Percentiles rank a stretch among this genome's conserved stretches.
Evolutionary conservation across 2,329 filamentous ascomycete genomes (phyloP).

Genomic region (Coniella lustricola): DNA sequence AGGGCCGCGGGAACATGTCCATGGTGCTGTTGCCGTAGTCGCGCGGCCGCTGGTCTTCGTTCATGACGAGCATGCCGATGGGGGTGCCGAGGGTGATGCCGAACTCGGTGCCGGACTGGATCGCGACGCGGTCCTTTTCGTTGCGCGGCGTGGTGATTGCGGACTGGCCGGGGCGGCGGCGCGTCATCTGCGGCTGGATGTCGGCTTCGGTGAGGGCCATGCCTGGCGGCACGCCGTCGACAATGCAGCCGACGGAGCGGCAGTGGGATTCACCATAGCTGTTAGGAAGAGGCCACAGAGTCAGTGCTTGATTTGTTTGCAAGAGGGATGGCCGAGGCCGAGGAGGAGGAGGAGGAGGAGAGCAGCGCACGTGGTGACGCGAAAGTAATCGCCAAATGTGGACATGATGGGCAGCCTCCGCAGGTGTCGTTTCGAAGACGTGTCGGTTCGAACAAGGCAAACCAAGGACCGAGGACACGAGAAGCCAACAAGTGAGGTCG

Average conservation of each 20-base stretch:
- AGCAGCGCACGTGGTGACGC: conserved; percentile 66
- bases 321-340: not conserved
- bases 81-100: conserved; percentile 87
- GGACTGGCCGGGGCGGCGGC: conserved; percentile 81
- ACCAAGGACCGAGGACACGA: no score
- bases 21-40: conserved; percentile 90
- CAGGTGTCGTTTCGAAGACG: no score
- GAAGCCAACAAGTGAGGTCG: no score
- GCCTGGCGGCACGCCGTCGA: conserved; percentile 85
- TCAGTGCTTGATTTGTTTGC: conserved; percentile 10
- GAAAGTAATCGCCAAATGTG: conserved; percentile 77
- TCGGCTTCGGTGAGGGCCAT: conserved; percentile 78
- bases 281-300: no score
- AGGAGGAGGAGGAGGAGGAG: conserved; percentile 14
- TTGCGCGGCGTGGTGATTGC: conserved; percentile 86
- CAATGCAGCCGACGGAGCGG: conserved; percentile 86
- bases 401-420: conserved; percentile 54
- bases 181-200: conserved; percentile 92
- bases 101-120: conserved; percentile 87
- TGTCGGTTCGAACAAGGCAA: no score
- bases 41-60: conserved; percentile 86
- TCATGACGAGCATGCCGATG: conserved; percentile 78
- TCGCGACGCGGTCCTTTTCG: conserved; percentile 86
- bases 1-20: conserved; percentile 83
- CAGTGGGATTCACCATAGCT: conserved; percentile 85